phyloP scores from a whole-genome alignment of 208 protist genomes.

The Naegleria fowleri region DNA sequence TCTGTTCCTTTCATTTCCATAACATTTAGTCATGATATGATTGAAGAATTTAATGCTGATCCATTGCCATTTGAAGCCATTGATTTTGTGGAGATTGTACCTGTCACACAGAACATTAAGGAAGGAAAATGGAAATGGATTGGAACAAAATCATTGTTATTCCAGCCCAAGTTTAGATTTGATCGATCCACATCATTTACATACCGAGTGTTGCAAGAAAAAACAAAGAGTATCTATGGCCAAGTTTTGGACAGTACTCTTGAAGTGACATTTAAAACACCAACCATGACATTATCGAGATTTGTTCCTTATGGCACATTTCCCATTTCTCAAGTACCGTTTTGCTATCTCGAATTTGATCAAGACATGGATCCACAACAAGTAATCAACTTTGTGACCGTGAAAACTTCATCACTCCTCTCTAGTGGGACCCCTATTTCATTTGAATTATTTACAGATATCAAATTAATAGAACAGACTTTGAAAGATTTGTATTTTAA shows the following conservation, averaged over 20 bases:
- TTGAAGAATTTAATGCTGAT: neutral
- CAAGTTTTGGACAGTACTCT: neutral
- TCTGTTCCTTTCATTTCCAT: neutral
- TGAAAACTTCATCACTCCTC: neutral
- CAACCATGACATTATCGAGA: neutral
- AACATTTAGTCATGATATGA: constrained; percentile 6
- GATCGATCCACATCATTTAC: neutral
- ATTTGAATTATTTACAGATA: neutral
- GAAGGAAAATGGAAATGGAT: neutral
- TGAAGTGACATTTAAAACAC: neutral
- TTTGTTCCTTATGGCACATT: neutral
- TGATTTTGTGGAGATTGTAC: neutral
- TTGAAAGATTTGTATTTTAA: neutral
- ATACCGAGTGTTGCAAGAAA: neutral
- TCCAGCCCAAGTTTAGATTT: neutral
- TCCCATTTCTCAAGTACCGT: neutral
- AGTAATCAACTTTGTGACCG: neutral
- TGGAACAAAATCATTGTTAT: neutral
- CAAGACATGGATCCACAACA: neutral
- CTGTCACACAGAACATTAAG: neutral
- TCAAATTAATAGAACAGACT: neutral
- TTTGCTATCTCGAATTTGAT: neutral
- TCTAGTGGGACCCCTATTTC: neutral
- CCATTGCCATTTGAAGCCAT: neutral
- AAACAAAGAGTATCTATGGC: neutral